Percentiles rank a stretch among this genome's conserved stretches.
Conservation (phyloP, 1,284 basidiomycete genomes). For the Calocybe gambosa region DNA sequence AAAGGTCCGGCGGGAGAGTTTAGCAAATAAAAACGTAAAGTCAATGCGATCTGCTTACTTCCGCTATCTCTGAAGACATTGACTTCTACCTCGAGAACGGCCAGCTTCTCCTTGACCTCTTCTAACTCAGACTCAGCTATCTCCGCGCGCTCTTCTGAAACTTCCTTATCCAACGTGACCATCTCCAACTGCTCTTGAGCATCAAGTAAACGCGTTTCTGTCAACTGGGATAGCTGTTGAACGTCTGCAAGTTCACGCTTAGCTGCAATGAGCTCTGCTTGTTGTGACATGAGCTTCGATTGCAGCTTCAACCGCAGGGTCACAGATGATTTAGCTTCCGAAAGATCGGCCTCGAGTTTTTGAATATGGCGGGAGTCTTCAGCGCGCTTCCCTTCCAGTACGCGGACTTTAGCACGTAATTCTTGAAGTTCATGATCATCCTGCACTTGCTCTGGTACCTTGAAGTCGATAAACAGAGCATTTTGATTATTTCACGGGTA, state of each 20-base stretch:
- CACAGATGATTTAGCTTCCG: slow-evolving; percentile 83
- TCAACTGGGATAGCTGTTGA: slow-evolving; percentile 46
- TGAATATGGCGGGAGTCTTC: slow-evolving; percentile 84
- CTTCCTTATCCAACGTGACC: slow-evolving; percentile 92
- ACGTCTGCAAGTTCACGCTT: slow-evolving; percentile 65
- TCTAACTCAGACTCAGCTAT: slow-evolving; percentile 73
- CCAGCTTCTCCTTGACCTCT: slow-evolving; percentile 70
- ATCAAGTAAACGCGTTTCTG: slow-evolving; percentile 42
- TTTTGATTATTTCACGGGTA: background rate
- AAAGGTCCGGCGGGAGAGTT: background rate
- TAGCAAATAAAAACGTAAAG: background rate
- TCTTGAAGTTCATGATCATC: slow-evolving; percentile 72
- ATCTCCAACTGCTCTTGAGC: slow-evolving; percentile 90
- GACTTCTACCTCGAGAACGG: slow-evolving; percentile 82
- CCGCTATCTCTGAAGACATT: slow-evolving; percentile 60
- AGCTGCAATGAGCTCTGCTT: slow-evolving; percentile 68
- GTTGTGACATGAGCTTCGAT: slow-evolving; percentile 77
- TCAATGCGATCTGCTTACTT: slow-evolving; percentile 22
- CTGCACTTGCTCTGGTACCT: slow-evolving; percentile 17
- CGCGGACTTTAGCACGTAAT: slow-evolving; percentile 75
- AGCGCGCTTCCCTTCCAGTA: slow-evolving; percentile 80
- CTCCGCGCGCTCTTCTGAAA: slow-evolving; percentile 93
- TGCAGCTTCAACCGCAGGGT: slow-evolving; percentile 83
- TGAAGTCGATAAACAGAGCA: background rate
- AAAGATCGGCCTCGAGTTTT: slow-evolving; percentile 78